These are phyloP conservation scores for Durusdinium trenchii DNA, from an alignment of 73 alveolate species.

Conservation along the genomic window DNA sequence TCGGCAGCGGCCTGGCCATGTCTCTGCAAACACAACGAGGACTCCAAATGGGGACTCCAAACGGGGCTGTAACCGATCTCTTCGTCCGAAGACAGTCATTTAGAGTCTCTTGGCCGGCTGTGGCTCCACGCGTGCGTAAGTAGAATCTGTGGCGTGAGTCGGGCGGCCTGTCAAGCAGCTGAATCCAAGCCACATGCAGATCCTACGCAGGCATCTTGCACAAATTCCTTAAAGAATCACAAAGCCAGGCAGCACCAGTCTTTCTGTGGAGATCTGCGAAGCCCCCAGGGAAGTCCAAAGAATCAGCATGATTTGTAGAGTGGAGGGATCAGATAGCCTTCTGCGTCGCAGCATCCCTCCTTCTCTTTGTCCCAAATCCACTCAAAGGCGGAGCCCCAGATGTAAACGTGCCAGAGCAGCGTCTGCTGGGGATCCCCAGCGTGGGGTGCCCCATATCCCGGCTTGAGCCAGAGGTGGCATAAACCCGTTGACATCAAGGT, in stretches of 20 bases:
- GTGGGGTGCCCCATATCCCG: slow-evolving; percentile 38
- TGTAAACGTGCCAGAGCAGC: not conserved
- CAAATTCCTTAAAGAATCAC: not conserved
- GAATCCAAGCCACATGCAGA: no score
- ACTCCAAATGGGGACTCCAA: not conserved
- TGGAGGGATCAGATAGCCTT: no score
- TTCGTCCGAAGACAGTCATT: no score
- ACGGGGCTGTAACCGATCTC: no score
- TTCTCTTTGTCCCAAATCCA: no score
- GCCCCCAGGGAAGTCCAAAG: no score
- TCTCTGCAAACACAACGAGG: not conserved
- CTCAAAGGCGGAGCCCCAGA: not conserved
- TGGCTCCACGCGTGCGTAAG: not conserved
- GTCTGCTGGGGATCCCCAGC: slow-evolving; percentile 1
- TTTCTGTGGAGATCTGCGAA: not conserved
- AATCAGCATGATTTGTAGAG: no score
- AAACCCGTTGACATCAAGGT: not conserved
- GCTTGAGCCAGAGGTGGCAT: not conserved
- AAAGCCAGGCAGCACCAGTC: not conserved
- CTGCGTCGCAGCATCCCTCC: no score
- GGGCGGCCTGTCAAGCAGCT: not conserved
- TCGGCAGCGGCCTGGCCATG: not conserved
- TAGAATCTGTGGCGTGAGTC: slow-evolving; percentile 54
- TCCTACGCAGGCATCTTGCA: not conserved
- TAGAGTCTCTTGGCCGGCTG: no score